Conservation (phyloP, 2,329 filamentous ascomycete genomes). For the Fusarium nurragi region DNA sequence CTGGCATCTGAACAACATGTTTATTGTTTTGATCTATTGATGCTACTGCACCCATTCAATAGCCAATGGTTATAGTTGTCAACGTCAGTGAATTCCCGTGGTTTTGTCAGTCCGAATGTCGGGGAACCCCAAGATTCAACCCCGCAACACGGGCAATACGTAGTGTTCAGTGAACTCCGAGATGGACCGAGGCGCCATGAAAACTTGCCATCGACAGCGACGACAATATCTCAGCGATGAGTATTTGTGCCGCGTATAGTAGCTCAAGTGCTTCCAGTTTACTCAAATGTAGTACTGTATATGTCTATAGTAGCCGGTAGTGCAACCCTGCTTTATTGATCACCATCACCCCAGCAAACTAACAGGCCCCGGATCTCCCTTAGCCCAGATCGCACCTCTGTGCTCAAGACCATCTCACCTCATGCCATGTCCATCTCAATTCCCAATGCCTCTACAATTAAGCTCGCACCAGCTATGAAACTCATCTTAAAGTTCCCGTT, state of each 20-base stretch:
- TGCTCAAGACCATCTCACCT: background rate
- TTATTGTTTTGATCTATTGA: background rate
- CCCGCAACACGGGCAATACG: slow-evolving; percentile 30
- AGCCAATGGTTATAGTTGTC: slow-evolving; percentile 1
- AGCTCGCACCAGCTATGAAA: background rate
- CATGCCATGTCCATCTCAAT: background rate
- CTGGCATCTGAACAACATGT: background rate
- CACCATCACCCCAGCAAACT: slow-evolving; percentile 18
- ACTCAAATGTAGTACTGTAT: background rate
- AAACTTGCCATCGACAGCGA: background rate
- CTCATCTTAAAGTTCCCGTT: background rate
- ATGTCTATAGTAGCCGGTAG: background rate
- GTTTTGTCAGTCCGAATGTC: slow-evolving; percentile 18
- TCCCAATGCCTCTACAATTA: background rate
- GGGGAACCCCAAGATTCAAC: slow-evolving; percentile 24
- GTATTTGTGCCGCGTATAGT: background rate
- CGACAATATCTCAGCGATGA: background rate
- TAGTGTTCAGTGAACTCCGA: slow-evolving; percentile 1
- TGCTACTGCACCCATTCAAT: background rate
- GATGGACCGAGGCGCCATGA: slow-evolving; percentile 1
- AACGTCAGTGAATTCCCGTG: slow-evolving; percentile 2
- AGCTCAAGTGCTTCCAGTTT: background rate
- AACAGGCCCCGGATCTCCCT: slow-evolving; percentile 18
- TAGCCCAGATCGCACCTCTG: slow-evolving; percentile 1
- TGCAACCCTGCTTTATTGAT: slow-evolving; percentile 7